Evolutionary conservation across 352 stramenopile species (phyloP).

Genomic region (Phytophthora multivora): DNA sequence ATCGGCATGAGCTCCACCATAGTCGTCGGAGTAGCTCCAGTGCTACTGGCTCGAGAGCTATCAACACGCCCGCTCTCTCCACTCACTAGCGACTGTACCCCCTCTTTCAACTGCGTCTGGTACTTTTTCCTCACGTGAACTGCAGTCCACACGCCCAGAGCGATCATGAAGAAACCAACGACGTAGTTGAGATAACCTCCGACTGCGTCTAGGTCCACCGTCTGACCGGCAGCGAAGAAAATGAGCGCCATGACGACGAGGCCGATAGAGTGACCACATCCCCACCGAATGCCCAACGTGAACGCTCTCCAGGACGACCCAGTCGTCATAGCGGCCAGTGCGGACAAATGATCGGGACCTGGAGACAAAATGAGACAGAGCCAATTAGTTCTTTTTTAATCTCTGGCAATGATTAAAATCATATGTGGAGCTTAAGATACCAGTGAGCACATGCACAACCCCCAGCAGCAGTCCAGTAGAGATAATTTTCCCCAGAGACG

Average conservation of each 20-base stretch:
- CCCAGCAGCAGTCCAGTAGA: constrained; percentile 49
- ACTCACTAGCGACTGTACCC: constrained; percentile 7
- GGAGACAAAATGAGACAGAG: not conserved
- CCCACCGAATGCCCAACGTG: constrained; percentile 89
- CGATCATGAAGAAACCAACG: constrained; percentile 84
- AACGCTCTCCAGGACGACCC: constrained; percentile 84
- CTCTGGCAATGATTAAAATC: constrained; percentile 6
- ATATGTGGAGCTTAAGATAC: constrained; percentile 10
- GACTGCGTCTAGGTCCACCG: constrained; percentile 54
- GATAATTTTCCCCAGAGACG: constrained; percentile 51
- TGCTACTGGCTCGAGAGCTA: constrained; percentile 13
- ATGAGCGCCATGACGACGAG: constrained; percentile 86
- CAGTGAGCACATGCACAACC: constrained; percentile 57
- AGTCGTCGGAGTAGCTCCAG: constrained; percentile 17
- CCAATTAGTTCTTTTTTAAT: constrained; percentile 21
- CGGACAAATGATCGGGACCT: constrained; percentile 90
- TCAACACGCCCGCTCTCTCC: not conserved
- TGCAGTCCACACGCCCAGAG: constrained; percentile 62
- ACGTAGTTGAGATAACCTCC: constrained; percentile 73
- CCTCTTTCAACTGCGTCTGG: constrained; percentile 48
- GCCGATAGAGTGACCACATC: constrained; percentile 89
- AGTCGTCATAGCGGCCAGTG: constrained; percentile 86
- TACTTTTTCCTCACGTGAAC: constrained; percentile 60
- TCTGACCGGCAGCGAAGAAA: constrained; percentile 73
- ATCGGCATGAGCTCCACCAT: constrained; percentile 31